Evolutionary conservation across 2,329 filamentous ascomycete genomes (phyloP).

Genomic region (Domatiomyces globalis): DNA sequence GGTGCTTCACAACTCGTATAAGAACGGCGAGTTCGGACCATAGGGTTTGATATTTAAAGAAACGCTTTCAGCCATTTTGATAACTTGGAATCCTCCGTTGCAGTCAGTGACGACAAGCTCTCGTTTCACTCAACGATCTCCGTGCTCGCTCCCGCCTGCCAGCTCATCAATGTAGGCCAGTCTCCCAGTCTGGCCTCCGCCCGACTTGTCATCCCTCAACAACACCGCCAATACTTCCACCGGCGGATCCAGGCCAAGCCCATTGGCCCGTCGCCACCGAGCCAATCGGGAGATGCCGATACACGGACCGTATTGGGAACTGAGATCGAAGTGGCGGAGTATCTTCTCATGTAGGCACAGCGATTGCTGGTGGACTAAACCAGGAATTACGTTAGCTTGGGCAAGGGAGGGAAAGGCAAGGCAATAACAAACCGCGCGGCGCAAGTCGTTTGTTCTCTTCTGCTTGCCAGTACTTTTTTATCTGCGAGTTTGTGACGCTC

Average conservation of each 20-base stretch:
- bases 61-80: background rate
- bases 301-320: conserved; percentile 79
- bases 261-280: conserved; percentile 77
- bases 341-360: conserved; percentile 69
- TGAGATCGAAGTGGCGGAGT: conserved; percentile 81
- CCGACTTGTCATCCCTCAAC: conserved; percentile 41
- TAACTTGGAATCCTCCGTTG: background rate
- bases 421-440: conserved; percentile 33
- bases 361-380: conserved; percentile 57
- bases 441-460: conserved; percentile 57
- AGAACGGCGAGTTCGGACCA: background rate
- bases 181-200: conserved; percentile 10
- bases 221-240: conserved; percentile 81
- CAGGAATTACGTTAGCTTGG: background rate
- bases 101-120: background rate
- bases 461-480: conserved; percentile 62
- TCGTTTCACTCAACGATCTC: background rate
- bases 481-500: conserved; percentile 51
- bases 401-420: background rate
- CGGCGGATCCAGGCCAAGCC: conserved; percentile 70
- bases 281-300: conserved; percentile 68
- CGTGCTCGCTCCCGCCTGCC: conserved; percentile 6
- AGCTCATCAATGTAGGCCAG: conserved; percentile 18
- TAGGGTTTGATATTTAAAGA: background rate
- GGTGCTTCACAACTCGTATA: too few relatives aligned